Percentiles rank a stretch among this genome's conserved stretches.
Conservation (phyloP, 2,329 filamentous ascomycete genomes). For the Trichophaea hybrida region DNA sequence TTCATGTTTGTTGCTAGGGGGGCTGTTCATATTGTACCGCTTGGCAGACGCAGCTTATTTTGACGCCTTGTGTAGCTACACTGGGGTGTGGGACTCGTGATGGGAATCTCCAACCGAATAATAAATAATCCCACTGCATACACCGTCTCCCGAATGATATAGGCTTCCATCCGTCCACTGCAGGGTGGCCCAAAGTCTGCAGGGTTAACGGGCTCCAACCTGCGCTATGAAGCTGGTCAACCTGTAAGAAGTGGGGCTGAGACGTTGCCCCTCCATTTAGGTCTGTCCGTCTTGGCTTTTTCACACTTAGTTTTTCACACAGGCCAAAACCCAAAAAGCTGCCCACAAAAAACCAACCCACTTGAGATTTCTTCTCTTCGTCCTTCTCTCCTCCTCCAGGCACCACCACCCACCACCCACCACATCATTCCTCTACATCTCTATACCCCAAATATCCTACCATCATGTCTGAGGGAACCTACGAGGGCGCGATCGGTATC, state of each 20-base stretch:
- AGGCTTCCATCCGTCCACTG: too few species aligned
- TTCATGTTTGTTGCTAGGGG: background rate
- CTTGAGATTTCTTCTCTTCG: constrained; percentile 16
- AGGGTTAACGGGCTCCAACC: background rate
- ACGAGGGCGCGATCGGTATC: constrained; percentile 54
- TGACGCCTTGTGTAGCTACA: too few species aligned
- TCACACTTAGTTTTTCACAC: background rate
- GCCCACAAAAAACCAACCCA: constrained; percentile 10
- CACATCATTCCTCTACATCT: constrained; percentile 13
- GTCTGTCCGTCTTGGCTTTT: background rate
- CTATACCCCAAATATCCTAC: constrained; percentile 13
- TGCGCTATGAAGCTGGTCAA: background rate
- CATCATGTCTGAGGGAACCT: constrained; percentile 87
- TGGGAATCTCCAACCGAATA: too few species aligned
- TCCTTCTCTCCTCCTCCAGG: constrained; percentile 13
- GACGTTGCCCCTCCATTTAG: background rate
- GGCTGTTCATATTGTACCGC: too few species aligned
- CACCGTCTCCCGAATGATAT: too few species aligned
- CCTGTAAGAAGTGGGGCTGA: background rate
- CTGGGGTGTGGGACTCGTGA: too few species aligned
- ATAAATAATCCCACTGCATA: too few species aligned
- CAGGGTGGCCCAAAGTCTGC: too few species aligned
- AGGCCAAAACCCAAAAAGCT: background rate
- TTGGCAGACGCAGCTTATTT: too few species aligned
- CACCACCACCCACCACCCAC: constrained; percentile 15